Conservation (phyloP, 169 alveolate genomes). For the Plasmodium adleri region DNA sequence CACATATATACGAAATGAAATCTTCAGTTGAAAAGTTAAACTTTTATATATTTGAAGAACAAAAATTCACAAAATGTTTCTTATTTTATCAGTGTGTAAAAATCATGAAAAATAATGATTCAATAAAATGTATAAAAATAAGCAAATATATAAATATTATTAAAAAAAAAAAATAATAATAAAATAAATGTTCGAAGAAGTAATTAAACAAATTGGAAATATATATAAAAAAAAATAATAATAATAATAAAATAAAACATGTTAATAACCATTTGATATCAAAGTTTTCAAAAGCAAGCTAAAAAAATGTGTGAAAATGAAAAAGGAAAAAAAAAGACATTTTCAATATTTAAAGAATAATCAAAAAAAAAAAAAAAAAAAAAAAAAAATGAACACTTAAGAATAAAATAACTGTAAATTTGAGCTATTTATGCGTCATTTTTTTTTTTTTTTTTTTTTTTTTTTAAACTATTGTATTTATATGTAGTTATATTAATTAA, state of each 20-base stretch:
- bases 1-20: too few species aligned
- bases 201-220: background rate
- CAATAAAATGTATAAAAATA: background rate
- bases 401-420: conserved; percentile 15
- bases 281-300: too few species aligned
- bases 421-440: conserved; percentile 38
- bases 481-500: background rate
- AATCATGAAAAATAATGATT: conserved; percentile 9
- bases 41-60: background rate
- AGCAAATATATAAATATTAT: conserved; percentile 11
- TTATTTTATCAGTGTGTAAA: conserved; percentile 14
- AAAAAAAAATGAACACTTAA: conserved; percentile 15
- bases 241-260: conserved; percentile 26
- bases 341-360: too few species aligned
- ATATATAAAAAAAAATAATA: conserved; percentile 9
- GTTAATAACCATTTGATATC: background rate
- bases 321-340: too few species aligned
- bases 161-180: conserved; percentile 11
- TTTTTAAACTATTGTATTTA: conserved; percentile 30
- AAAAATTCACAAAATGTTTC: conserved; percentile 9
- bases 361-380: conserved; percentile 24
- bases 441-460: conserved; percentile 37
- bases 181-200: conserved; percentile 19
- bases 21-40: background rate
- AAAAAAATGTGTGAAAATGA: too few species aligned